Base-by-base conservation (phyloP, 495 filamentous ascomycete genomes). In the Aspergillus wentii region DNA sequence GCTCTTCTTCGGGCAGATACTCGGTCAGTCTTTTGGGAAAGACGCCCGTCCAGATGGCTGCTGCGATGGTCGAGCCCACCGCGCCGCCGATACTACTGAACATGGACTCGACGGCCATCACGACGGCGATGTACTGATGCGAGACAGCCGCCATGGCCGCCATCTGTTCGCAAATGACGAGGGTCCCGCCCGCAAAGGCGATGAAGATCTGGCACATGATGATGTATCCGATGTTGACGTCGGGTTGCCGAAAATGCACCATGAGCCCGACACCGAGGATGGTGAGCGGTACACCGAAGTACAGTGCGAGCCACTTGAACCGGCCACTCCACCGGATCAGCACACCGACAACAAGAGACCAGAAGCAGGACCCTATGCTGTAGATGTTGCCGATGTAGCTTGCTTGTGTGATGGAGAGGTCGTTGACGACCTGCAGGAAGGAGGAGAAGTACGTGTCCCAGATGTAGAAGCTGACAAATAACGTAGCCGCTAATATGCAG, bases 141-240 rank as follows among this genome's bases (percentile, higher is more conserved):
- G 33, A 79, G 69, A 43, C 85, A 1, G 75, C 79, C 2, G 82
- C 76, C 76, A 87, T 79, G 48, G 75, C 74, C 3, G 82, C 78
- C 43, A 86, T 78, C 43, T 87, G 74, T 45, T 83, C 77, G 38
- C 62, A 68, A 48, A 87, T 78, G 35, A 86, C 54, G 8, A 80
- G 53, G 2, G 70, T 76, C 14, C 77, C 76, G 9, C 78, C 82
- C 8, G 69, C 67, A 25, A 88, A 68, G 22, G 80, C 76, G 41
- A 87, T 81, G 60, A 86, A 78, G 48, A 88, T 83, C 54, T 87
- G 80, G 49, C 74, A 80, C 76, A 86, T 83, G 57, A 84, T 64
- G 35, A 88, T 65, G 54, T 80, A 85, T 17, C 80, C 82, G 21
- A 86, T 60, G 34, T 66, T 49, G 19, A 58, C 59, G 37, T 68